Conservation (phyloP, 169 alveolate genomes). For the Theileria parva region DNA sequence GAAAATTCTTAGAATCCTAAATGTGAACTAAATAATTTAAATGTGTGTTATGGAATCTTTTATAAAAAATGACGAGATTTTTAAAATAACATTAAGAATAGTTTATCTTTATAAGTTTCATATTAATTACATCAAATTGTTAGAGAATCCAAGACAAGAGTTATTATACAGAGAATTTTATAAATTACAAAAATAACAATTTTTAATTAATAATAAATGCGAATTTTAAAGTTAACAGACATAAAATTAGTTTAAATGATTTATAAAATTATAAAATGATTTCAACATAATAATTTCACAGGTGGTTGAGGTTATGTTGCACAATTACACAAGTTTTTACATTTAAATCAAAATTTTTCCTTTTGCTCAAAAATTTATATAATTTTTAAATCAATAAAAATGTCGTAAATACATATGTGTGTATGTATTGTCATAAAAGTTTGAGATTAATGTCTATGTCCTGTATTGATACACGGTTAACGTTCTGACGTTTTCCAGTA, state of each 20-base stretch:
- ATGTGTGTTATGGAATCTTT: neutral
- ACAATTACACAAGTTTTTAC: neutral
- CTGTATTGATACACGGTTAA: constrained; percentile 64
- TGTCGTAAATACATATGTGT: neutral
- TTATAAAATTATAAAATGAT: no score
- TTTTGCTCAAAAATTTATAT: neutral
- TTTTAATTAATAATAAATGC: no score
- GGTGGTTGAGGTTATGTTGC: neutral
- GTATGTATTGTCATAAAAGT: constrained; percentile 15
- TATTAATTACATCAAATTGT: neutral
- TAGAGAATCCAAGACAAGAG: neutral
- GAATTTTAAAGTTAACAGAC: no score
- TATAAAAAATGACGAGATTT: neutral
- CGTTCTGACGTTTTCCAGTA: constrained; percentile 39
- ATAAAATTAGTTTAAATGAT: no score
- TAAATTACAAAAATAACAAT: neutral
- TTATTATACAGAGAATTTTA: neutral
- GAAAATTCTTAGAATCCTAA: neutral
- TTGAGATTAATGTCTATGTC: constrained; percentile 62
- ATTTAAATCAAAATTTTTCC: neutral
- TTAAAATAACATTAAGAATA: no score
- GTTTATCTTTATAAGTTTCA: neutral
- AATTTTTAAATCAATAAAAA: neutral
- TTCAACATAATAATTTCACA: neutral
- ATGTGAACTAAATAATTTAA: neutral